A percentile compares a stretch with the other conserved stretches of the same genome.
phyloP scores from a whole-genome alignment of 2,329 filamentous ascomycete genomes.

The Paecilomyces dactylethromorphus region DNA sequence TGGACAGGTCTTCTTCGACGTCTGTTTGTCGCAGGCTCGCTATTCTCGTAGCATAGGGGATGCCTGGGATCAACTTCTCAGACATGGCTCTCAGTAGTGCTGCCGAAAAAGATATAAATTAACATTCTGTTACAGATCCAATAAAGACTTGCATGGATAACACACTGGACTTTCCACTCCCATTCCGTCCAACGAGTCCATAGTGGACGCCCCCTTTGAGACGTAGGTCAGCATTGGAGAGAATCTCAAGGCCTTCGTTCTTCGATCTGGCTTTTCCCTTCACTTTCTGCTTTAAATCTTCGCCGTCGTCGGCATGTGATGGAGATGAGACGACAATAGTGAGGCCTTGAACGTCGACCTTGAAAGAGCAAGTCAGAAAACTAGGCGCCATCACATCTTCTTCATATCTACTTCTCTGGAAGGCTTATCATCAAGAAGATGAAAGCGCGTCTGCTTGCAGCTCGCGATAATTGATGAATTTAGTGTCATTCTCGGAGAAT shows the following conservation, averaged over 20 bases:
- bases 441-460: conserved; percentile 62
- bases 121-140: conserved; percentile 1
- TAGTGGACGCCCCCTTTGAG: conserved; percentile 69
- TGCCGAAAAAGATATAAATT: conserved; percentile 19
- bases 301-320: conserved; percentile 53
- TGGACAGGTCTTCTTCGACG: no score
- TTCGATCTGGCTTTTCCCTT: conserved; percentile 47
- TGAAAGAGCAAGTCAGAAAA: no score
- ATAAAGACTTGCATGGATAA: not conserved
- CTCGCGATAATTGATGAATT: conserved; percentile 52
- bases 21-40: conserved; percentile 65
- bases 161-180: conserved; percentile 74
- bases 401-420: conserved; percentile 42
- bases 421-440: conserved; percentile 50
- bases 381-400: no score
- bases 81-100: conserved; percentile 68
- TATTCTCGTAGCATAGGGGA: conserved; percentile 59
- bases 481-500: no score
- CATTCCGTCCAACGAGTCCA: conserved; percentile 73
- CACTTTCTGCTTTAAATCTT: conserved; percentile 18
- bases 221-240: conserved; percentile 62
- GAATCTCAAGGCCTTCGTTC: conserved; percentile 52
- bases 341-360: not conserved
- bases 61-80: conserved; percentile 71
- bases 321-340: conserved; percentile 19